Evolutionary conservation across 495 filamentous ascomycete genomes (phyloP).

Genomic region (Aspergillus mulundensis): DNA sequence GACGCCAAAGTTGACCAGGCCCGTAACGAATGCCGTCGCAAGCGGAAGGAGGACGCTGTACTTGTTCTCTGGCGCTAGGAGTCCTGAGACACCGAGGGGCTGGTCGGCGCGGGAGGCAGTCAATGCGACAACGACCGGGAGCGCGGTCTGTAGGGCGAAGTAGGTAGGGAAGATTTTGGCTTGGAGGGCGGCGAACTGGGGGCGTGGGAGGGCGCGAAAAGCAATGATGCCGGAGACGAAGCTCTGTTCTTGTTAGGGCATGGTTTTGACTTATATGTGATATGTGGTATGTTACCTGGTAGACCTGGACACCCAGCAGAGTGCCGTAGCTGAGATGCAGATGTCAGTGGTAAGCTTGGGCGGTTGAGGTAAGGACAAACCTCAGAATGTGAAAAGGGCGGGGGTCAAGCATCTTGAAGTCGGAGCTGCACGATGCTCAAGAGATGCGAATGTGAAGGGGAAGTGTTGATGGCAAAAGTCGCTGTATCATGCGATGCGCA

Average conservation of each 20-base stretch:
- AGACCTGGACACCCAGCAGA: constrained; percentile 72
- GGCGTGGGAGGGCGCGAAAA: constrained; percentile 68
- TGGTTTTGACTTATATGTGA: background rate
- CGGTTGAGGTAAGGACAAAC: constrained; percentile 37
- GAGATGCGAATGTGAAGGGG: constrained; percentile 51
- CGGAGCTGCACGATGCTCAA: constrained; percentile 20
- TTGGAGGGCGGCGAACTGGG: constrained; percentile 78
- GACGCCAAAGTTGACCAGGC: constrained; percentile 60
- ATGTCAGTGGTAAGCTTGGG: constrained; percentile 21
- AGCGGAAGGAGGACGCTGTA: constrained; percentile 62
- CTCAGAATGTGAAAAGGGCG: constrained; percentile 75
- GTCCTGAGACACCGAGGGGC: constrained; percentile 47
- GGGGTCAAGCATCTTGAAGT: constrained; percentile 41
- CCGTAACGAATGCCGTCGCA: constrained; percentile 56
- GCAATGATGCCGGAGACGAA: constrained; percentile 75
- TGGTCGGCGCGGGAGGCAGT: constrained; percentile 63
- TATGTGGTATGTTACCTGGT: constrained; percentile 53
- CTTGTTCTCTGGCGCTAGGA: constrained; percentile 52
- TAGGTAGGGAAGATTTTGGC: constrained; percentile 77
- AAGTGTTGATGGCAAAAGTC: background rate
- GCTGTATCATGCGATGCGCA: background rate
- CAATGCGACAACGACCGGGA: constrained; percentile 69
- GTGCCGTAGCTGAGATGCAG: constrained; percentile 63
- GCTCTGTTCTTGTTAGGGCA: constrained; percentile 44
- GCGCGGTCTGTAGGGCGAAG: constrained; percentile 73